phyloP scores from a whole-genome alignment of 352 stramenopile genomes.

The Globisporangium viniferum region DNA sequence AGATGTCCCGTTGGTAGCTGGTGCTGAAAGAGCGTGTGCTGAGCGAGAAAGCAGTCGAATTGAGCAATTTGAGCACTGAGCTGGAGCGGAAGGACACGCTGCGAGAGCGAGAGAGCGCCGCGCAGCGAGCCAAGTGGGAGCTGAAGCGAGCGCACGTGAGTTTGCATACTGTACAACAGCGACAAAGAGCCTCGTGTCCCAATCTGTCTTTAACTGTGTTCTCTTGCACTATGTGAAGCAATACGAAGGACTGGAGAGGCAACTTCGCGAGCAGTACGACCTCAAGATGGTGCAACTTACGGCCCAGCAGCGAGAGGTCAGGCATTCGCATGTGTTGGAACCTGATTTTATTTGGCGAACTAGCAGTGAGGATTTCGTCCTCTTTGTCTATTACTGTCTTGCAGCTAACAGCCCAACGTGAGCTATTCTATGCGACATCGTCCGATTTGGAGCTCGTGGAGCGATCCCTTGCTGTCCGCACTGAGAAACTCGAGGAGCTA shows the following conservation, averaged over 20 bases:
- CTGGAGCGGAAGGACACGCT: constrained; percentile 13
- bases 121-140: constrained; percentile 11
- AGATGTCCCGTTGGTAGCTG: constrained; percentile 18
- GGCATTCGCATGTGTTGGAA: too few relatives aligned
- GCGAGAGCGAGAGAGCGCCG: neutral
- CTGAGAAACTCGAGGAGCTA: neutral
- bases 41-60: constrained; percentile 34
- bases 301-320: constrained; percentile 3
- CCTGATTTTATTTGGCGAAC: too few relatives aligned
- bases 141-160: constrained; percentile 11
- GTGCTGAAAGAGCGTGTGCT: constrained; percentile 43
- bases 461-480: neutral
- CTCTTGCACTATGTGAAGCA: neutral
- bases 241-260: constrained; percentile 2
- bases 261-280: constrained; percentile 5
- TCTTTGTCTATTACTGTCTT: neutral
- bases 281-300: neutral
- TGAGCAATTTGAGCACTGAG: constrained; percentile 21
- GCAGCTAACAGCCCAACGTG: neutral
- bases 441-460: neutral
- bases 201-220: too few relatives aligned
- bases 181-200: neutral
- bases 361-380: too few relatives aligned
- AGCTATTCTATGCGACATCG: neutral
- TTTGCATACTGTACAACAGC: neutral